These are phyloP conservation scores for Porphyrellus cyaneotinctus DNA, from an alignment of 768 basidiomycete genomes.

Conservation along the genomic window DNA sequence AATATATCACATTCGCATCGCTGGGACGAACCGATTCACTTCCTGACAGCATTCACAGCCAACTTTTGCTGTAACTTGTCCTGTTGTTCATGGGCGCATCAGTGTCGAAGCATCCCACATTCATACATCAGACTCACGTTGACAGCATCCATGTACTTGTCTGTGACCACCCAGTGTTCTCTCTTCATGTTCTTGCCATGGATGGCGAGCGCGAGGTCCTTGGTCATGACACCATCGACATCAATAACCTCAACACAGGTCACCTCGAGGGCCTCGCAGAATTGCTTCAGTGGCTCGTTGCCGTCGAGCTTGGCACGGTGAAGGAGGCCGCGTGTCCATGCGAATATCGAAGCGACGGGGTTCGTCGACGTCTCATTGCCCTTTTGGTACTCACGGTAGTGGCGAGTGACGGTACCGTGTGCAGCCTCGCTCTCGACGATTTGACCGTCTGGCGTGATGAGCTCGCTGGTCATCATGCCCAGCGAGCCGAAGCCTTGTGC, in stretches of 20 bases:
- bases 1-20: slow-evolving; percentile 6
- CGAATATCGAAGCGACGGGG: slow-evolving; percentile 97
- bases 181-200: slow-evolving; percentile 88
- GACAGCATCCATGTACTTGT: slow-evolving; percentile 90
- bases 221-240: slow-evolving; percentile 89
- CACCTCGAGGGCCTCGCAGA: slow-evolving; percentile 76
- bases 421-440: slow-evolving; percentile 95
- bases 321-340: slow-evolving; percentile 93
- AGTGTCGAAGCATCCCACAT: slow-evolving; percentile 1
- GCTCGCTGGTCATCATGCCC: slow-evolving; percentile 98
- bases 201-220: slow-evolving; percentile 93
- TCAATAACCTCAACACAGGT: slow-evolving; percentile 92
- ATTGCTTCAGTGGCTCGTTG: slow-evolving; percentile 68
- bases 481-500: slow-evolving; percentile 96
- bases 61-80: slow-evolving; percentile 45
- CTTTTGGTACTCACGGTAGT: slow-evolving; percentile 97
- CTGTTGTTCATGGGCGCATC: slow-evolving; percentile 27
- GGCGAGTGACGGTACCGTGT: slow-evolving; percentile 94
- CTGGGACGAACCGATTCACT: slow-evolving; percentile 8
- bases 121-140: slow-evolving; percentile 51
- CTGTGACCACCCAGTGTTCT: slow-evolving; percentile 95
- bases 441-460: slow-evolving; percentile 91
- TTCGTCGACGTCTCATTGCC: slow-evolving; percentile 98
- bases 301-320: slow-evolving; percentile 91
- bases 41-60: slow-evolving; percentile 24